A percentile compares a stretch with the other conserved stretches of the same genome.
These are phyloP conservation scores for Prunus mume DNA, from an alignment of 306 rosid species.

Conservation along the genomic window DNA sequence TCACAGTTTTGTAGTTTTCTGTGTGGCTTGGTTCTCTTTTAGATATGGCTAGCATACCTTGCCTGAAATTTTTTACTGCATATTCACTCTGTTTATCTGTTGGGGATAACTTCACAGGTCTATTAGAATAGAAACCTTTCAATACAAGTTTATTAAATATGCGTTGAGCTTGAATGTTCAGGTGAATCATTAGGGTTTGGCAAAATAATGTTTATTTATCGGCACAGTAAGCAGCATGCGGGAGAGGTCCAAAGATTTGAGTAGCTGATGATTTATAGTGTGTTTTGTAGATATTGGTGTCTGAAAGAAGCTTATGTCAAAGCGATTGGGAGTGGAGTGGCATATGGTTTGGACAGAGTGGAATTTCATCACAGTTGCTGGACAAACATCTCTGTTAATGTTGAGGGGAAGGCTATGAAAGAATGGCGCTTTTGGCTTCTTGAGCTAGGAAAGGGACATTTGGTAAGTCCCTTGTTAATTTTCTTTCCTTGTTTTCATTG, in stretches of 20 bases:
- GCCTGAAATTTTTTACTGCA: neutral
- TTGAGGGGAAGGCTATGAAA: conserved; percentile 46
- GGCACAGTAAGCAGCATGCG: neutral
- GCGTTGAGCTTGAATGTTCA: neutral
- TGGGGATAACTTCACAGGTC: neutral
- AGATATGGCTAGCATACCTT: neutral
- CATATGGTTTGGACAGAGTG: conserved; percentile 52
- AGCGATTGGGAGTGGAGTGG: conserved; percentile 79
- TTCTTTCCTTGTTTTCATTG: neutral
- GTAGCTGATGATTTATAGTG: conserved; percentile 1
- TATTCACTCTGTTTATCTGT: neutral
- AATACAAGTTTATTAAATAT: neutral
- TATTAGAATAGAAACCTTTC: neutral
- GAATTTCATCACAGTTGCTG: conserved; percentile 69
- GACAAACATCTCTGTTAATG: conserved; percentile 51
- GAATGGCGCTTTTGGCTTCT: conserved; percentile 79
- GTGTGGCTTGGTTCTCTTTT: neutral
- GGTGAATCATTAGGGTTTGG: neutral
- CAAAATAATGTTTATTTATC: neutral
- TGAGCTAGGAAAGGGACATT: conserved; percentile 64
- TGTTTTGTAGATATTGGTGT: conserved; percentile 76
- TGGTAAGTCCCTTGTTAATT: conserved; percentile 39
- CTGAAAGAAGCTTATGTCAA: conserved; percentile 88
- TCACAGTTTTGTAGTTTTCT: neutral
- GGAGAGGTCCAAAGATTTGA: neutral